Evolutionary conservation across 116 monocot genomes (phyloP).

Genomic region (Cymodocea nodosa): DNA sequence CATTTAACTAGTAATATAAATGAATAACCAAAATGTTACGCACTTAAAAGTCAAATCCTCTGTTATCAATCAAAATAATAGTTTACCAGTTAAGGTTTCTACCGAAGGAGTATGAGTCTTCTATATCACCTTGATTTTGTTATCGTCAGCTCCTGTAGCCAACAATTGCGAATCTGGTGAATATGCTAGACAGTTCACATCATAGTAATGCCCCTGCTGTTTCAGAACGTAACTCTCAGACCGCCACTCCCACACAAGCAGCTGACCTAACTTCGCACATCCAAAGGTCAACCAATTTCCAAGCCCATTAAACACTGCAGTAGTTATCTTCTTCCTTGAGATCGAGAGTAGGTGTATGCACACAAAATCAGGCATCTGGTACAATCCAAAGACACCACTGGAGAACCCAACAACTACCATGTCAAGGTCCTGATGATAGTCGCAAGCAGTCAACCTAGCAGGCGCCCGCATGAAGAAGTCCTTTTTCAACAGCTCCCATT

Average conservation of each 20-base stretch:
- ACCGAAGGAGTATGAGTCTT: background rate
- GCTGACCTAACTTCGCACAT: conserved; percentile 93
- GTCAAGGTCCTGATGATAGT: conserved; percentile 80
- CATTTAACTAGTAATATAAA: too few species aligned
- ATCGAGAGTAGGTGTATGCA: conserved; percentile 86
- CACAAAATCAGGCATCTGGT: conserved; percentile 97
- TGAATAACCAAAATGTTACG: too few species aligned
- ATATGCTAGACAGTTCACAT: conserved; percentile 87
- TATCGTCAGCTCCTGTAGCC: conserved; percentile 97
- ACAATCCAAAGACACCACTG: conserved; percentile 86
- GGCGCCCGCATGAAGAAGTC: conserved; percentile 84
- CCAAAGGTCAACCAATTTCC: conserved; percentile 97
- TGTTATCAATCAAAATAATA: too few species aligned
- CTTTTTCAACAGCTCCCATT: conserved; percentile 83
- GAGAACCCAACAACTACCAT: conserved; percentile 98
- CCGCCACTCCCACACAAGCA: conserved; percentile 99
- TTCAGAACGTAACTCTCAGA: conserved; percentile 97
- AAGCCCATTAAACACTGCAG: conserved; percentile 62
- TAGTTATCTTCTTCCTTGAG: conserved; percentile 92
- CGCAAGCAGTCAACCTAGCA: conserved; percentile 72
- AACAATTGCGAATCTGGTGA: conserved; percentile 94
- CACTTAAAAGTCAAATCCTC: too few species aligned
- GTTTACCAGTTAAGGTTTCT: too few species aligned
- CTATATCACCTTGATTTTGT: conserved; percentile 79
- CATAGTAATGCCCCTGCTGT: conserved; percentile 98